Base-by-base conservation (phyloP, 2,329 filamentous ascomycete genomes). In the Phoma sp. region DNA sequence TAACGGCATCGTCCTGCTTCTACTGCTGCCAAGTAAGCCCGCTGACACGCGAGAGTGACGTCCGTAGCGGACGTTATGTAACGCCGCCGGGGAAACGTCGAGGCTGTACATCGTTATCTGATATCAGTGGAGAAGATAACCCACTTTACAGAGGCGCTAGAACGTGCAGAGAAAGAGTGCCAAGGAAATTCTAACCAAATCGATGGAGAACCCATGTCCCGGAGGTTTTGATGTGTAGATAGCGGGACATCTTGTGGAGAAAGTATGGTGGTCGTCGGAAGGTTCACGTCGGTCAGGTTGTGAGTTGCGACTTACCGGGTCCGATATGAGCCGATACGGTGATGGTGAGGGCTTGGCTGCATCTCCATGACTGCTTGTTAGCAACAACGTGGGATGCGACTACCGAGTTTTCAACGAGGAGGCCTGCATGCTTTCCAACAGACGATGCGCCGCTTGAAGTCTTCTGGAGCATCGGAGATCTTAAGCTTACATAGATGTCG, bases 121-220 rank as follows among this genome's bases (percentile, higher is more conserved):
- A 46, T 54, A 54, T 49, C 51, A 36, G 51, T 45, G 51, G 50
- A 45, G 43, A 43, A 45, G 32, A 39, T 39, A 48, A 25, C 32
- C 50, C 37, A 42, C 32, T 38, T 43, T 26, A 33, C 25, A 53
- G 36, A 12, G 17, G 18, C 51, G 34, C 45, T 49, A 54, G 34
- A 29, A 40, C 39, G 14, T 5, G 23, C 4, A n/a, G 7, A 38
- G 51, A 46, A 54, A 46, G 45, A 49, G 51, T 42, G 51, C 51
- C 51, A 49, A 49, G 51, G 14, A 14, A 6, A 34, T 26, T n/a
- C 40, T 54, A 32, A 29, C 39, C 17, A 28, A 20, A 17, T 46
- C 15, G 23, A 25, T 21, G 18, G 17, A 32, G 39, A 38, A 34
- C 6, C 45, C 51, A 33, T 42, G 46, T 33, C 23, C n/a, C 21